phyloP scores from a whole-genome alignment of 345 rosid genomes.

The Citrus maxima region DNA sequence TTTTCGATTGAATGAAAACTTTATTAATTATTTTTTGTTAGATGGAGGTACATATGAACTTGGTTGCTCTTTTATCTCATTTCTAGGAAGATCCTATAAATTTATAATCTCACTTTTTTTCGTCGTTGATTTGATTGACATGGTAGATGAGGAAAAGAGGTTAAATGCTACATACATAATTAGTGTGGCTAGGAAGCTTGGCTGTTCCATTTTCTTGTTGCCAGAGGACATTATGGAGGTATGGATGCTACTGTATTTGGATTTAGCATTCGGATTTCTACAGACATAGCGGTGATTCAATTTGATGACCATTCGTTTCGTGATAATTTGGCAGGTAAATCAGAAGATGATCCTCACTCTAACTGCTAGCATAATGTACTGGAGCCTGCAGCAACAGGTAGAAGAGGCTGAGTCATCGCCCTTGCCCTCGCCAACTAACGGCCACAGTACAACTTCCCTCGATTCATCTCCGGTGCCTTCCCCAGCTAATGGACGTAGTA shows the following conservation, averaged over 20 bases:
- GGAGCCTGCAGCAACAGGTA: slow-evolving; percentile 61
- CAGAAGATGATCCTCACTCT: slow-evolving; percentile 88
- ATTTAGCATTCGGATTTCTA: not conserved
- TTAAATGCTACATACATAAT: slow-evolving; percentile 93
- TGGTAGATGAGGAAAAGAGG: slow-evolving; percentile 80
- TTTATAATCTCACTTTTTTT: not conserved
- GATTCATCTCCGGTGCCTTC: slow-evolving; percentile 72
- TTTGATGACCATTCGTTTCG: not conserved
- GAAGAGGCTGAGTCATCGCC: slow-evolving; percentile 59
- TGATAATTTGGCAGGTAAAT: slow-evolving; percentile 58
- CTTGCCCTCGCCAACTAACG: slow-evolving; percentile 24
- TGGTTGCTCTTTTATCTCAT: not conserved
- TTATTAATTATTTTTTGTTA: not conserved
- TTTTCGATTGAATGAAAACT: not conserved
- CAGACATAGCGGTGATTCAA: not conserved
- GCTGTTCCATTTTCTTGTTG: slow-evolving; percentile 93
- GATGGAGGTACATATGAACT: not conserved
- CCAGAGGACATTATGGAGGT: slow-evolving; percentile 99
- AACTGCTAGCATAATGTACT: slow-evolving; percentile 90
- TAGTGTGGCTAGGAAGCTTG: slow-evolving; percentile 92
- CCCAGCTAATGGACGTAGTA: slow-evolving; percentile 28
- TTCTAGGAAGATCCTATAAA: not conserved
- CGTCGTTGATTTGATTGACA: slow-evolving; percentile 9
- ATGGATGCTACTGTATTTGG: not conserved
- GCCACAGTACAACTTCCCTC: slow-evolving; percentile 34